Evolutionary conservation across 2,329 filamentous ascomycete species (phyloP), one percentile per base, ranked within the genome.

Genomic region (Penicillium rolfsii): DNA sequence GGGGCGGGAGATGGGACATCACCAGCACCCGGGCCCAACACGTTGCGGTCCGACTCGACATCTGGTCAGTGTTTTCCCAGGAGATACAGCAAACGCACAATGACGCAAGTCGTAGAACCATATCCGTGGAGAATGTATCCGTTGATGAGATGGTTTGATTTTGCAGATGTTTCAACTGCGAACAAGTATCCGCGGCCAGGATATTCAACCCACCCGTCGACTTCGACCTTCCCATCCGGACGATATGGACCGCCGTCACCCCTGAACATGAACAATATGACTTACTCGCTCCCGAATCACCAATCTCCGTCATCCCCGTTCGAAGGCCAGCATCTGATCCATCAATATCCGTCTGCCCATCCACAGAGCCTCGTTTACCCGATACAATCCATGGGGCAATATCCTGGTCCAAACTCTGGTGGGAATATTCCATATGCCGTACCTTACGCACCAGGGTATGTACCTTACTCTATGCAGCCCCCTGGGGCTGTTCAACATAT

Each of bases 201-300:
- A 46, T 68, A 66, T 60, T 55, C 58, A 49, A 65, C 66, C 49
- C 62, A 68, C 28, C 60, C 67, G 52, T 56, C 67, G 28, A 64
- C 62, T 38, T 64, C 65, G 49, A 55, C 60, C 28, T 69, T 66
- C 38, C 57, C 67, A 36, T 56, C 64, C 22, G 57, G 57, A 30
- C 61, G 50, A 57, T 72, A 71, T 63, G 70, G 67, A 57, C 45
- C 59, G 16, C 57, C 63, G 19, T 66, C 71, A 28, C 45, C 65
- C 16, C 59, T 73, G 46, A 70, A 67, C 38, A 75, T 76, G 73
- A 61, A 61, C 28, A 67, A 70, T 50, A 73, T 75, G 69, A 59
- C 58, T 38, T 72, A 74, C 48, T 56, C 69, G 24, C 59, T 76
- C 7, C 74, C 74, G 11, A 55, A 52, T 28, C 71, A 69, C 41